phyloP scores from a whole-genome alignment of 352 stramenopile genomes.

The Phytopythium sindhum region DNA sequence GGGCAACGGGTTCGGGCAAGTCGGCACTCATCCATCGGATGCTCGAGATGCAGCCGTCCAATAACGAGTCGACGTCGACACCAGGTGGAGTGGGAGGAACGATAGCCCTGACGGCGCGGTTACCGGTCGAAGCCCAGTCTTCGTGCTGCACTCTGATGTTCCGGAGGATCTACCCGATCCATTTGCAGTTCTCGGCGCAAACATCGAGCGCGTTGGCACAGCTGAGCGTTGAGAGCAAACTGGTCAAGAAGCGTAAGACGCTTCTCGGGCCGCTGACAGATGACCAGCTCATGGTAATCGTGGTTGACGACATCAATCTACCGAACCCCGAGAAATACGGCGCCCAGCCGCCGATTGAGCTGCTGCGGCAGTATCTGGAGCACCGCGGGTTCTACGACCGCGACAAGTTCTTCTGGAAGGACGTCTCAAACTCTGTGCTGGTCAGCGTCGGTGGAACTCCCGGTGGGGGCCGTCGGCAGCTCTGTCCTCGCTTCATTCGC shows the following conservation, averaged over 20 bases:
- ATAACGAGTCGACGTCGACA: not conserved
- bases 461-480: slow-evolving; percentile 45
- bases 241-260: slow-evolving; percentile 91
- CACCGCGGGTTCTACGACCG: slow-evolving; percentile 76
- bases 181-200: slow-evolving; percentile 87
- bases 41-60: slow-evolving; percentile 30
- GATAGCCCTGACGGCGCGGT: not conserved
- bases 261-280: slow-evolving; percentile 82
- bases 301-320: slow-evolving; percentile 93
- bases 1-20: slow-evolving; percentile 87
- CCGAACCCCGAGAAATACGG: slow-evolving; percentile 69
- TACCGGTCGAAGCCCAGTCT: not conserved
- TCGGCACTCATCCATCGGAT: slow-evolving; percentile 80
- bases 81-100: not conserved
- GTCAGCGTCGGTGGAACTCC: slow-evolving; percentile 59
- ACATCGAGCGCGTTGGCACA: slow-evolving; percentile 79
- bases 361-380: slow-evolving; percentile 72
- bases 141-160: not conserved
- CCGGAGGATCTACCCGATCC: slow-evolving; percentile 36
- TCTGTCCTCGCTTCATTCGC: slow-evolving; percentile 63
- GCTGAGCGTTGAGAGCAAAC: slow-evolving; percentile 86
- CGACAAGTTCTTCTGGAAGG: slow-evolving; percentile 84
- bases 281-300: slow-evolving; percentile 69
- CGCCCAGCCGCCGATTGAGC: slow-evolving; percentile 71
- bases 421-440: slow-evolving; percentile 63